phyloP scores from a whole-genome alignment of 768 basidiomycete genomes.

The Termitomyces sp. region DNA sequence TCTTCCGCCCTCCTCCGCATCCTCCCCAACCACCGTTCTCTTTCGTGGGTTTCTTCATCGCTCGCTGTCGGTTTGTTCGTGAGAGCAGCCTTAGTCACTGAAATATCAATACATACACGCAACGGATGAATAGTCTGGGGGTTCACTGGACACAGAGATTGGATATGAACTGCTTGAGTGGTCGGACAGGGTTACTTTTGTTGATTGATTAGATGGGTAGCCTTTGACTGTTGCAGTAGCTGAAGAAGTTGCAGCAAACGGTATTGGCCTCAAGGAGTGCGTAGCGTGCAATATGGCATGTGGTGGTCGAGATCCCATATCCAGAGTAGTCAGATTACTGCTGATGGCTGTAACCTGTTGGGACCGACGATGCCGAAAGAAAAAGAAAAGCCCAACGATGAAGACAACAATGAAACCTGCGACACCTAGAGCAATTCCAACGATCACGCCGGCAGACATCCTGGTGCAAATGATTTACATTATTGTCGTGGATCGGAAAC shows the following conservation, averaged over 20 bases:
- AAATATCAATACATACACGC: background rate
- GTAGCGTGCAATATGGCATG: background rate
- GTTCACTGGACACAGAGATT: background rate
- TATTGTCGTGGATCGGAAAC: background rate
- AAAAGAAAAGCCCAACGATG: constrained; percentile 5
- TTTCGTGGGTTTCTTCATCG: background rate
- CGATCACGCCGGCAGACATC: background rate
- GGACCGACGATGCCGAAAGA: background rate
- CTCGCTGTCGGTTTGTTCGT: background rate
- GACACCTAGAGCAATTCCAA: constrained; percentile 7
- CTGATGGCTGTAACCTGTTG: background rate
- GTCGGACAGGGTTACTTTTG: background rate
- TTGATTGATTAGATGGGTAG: background rate
- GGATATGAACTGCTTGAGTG: background rate
- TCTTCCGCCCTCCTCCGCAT: background rate
- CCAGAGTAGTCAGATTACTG: background rate
- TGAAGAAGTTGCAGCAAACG: background rate
- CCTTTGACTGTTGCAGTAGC: background rate
- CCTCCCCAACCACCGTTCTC: background rate
- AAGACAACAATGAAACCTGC: background rate
- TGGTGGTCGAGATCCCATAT: background rate
- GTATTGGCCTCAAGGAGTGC: background rate
- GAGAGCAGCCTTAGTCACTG: background rate
- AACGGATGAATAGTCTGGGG: background rate
- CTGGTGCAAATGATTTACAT: background rate